These are phyloP conservation scores for Tuber indicum DNA, from an alignment of 495 filamentous ascomycete genomes.

Conservation along the genomic window DNA sequence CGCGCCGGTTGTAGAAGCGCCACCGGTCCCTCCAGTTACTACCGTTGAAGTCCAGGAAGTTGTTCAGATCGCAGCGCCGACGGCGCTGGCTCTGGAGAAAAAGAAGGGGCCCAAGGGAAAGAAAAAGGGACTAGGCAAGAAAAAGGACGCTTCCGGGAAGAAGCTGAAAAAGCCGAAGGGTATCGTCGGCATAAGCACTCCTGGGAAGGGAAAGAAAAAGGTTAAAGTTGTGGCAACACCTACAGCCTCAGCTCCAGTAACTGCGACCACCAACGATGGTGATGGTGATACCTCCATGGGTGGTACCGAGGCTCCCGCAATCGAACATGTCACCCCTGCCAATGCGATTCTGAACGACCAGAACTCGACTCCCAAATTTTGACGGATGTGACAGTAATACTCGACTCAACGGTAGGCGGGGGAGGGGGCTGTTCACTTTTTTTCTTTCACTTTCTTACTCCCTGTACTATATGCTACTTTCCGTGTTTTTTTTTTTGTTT, in stretches of 20 bases:
- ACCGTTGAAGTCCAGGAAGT: constrained; percentile 7
- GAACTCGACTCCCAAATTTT: not conserved
- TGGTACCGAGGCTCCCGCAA: not conserved
- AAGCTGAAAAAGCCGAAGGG: not conserved
- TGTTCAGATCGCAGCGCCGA: not conserved
- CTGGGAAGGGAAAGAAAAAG: not conserved
- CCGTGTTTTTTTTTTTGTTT: not conserved
- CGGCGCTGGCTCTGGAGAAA: not conserved
- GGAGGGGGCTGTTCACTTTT: not conserved
- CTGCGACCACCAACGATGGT: constrained; percentile 5
- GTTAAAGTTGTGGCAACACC: not conserved
- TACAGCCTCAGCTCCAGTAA: not conserved
- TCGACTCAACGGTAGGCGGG: not conserved
- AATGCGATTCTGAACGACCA: not conserved
- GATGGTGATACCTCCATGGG: not conserved
- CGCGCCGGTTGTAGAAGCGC: not conserved
- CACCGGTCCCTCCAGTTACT: not conserved
- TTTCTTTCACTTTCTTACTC: not conserved
- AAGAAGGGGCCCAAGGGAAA: not conserved
- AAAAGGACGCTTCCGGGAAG: not conserved
- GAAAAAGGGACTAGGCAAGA: constrained; percentile 2
- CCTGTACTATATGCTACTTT: not conserved
- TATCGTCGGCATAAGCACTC: not conserved
- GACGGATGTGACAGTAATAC: not conserved
- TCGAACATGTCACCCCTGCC: not conserved